Evolutionary conservation across 768 basidiomycete species (phyloP).

Genomic region (Calocybe cyanea): DNA sequence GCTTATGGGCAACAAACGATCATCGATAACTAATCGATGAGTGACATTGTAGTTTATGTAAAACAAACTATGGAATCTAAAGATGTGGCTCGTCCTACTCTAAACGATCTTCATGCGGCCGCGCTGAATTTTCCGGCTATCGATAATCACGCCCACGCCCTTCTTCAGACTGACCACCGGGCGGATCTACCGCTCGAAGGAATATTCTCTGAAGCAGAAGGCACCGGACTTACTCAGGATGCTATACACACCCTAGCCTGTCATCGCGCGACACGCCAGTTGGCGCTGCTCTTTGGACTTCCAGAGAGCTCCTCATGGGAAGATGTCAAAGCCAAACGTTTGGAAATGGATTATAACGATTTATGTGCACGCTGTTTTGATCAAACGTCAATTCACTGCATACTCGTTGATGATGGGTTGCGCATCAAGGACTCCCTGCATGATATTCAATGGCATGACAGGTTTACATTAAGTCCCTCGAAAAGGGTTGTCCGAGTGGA

Average conservation of each 20-base stretch:
- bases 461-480: conserved; percentile 46
- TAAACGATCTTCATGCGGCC: conserved; percentile 3
- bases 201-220: conserved; percentile 61
- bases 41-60: too few relatives aligned
- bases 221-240: conserved; percentile 46
- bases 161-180: conserved; percentile 47
- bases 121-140: conserved; percentile 49
- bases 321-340: conserved; percentile 46
- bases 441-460: conserved; percentile 58
- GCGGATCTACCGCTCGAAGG: conserved; percentile 55
- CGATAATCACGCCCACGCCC: conserved; percentile 79
- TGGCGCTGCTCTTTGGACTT: conserved; percentile 49
- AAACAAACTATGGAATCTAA: not conserved
- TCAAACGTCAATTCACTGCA: conserved; percentile 56
- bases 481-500: conserved; percentile 71
- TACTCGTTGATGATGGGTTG: conserved; percentile 75
- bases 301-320: conserved; percentile 47
- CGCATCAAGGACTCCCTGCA: conserved; percentile 44
- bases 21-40: too few relatives aligned
- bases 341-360: conserved; percentile 43
- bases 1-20: too few relatives aligned
- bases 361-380: conserved; percentile 56
- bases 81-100: not conserved
- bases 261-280: conserved; percentile 52
- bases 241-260: conserved; percentile 55